Evolutionary conservation across 2,329 filamentous ascomycete genomes (phyloP).

Genomic region (Ophiognomonia clavigignenti-juglandacearum): DNA sequence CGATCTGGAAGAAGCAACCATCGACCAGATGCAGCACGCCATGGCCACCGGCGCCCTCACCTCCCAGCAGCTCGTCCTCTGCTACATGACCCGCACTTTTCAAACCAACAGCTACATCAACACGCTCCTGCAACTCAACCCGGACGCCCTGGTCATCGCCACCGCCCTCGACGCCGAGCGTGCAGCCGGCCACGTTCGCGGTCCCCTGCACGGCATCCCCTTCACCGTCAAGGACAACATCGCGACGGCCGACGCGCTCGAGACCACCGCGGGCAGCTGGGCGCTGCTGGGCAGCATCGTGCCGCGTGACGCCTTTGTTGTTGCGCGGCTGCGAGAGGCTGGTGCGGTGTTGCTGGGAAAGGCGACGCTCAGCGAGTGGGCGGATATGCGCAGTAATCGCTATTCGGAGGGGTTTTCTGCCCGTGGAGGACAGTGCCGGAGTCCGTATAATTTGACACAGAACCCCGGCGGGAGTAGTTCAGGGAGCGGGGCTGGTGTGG

Average conservation of each 20-base stretch:
- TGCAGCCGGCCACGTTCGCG: constrained; percentile 47
- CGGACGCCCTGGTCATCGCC: constrained; percentile 61
- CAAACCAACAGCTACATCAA: constrained; percentile 63
- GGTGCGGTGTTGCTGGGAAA: constrained; percentile 69
- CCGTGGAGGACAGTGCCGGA: constrained; percentile 59
- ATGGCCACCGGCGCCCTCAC: constrained; percentile 52
- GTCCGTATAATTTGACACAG: constrained; percentile 63
- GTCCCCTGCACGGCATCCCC: constrained; percentile 69
- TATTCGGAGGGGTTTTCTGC: constrained; percentile 62
- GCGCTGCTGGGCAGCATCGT: constrained; percentile 61
- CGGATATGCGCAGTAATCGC: constrained; percentile 62
- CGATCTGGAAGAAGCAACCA: constrained; percentile 62
- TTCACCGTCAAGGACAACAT: constrained; percentile 74
- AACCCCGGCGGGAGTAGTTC: constrained; percentile 67
- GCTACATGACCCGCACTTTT: constrained; percentile 55
- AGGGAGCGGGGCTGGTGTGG: constrained; percentile 61
- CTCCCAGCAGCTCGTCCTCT: constrained; percentile 52
- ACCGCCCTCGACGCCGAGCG: constrained; percentile 56
- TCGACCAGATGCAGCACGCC: constrained; percentile 60
- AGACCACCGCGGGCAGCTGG: constrained; percentile 69
- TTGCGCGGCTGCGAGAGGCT: constrained; percentile 55
- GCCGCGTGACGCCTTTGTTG: constrained; percentile 63
- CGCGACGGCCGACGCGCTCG: constrained; percentile 62
- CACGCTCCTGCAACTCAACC: constrained; percentile 62
- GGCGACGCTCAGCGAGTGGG: constrained; percentile 68